These are phyloP conservation scores for Fagopyrum tataricum DNA, from an alignment of 148 eudicot species.

Conservation along the genomic window DNA sequence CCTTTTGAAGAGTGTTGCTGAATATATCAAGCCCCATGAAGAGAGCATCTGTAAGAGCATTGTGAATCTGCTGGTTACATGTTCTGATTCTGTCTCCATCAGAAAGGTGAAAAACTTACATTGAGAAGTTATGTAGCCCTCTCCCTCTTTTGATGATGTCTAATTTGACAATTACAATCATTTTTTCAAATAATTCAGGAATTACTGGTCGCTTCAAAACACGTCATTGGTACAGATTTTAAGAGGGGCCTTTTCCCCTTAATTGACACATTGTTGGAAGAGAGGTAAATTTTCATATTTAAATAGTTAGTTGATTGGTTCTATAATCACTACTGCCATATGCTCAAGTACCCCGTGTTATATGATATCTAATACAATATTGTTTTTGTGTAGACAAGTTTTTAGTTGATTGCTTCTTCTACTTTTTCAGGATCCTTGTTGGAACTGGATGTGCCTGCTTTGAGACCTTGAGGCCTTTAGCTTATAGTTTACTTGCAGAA, in stretches of 20 bases:
- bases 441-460: conserved; percentile 97
- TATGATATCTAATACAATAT: background rate
- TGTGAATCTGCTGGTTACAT: conserved; percentile 91
- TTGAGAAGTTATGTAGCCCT: background rate
- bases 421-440: conserved; percentile 69
- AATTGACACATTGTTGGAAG: conserved; percentile 88
- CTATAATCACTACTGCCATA: background rate
- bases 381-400: background rate
- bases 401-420: background rate
- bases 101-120: conserved; percentile 47
- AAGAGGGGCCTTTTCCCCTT: conserved; percentile 94
- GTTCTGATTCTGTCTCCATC: conserved; percentile 96
- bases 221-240: conserved; percentile 93
- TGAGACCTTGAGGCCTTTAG: conserved; percentile 89
- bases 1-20: conserved; percentile 89
- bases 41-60: conserved; percentile 98
- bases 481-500: conserved; percentile 93
- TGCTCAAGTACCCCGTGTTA: background rate
- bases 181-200: conserved; percentile 42
- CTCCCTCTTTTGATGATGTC: background rate
- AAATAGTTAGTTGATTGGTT: conserved; percentile 6
- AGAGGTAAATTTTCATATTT: conserved; percentile 42
- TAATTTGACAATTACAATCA: background rate
- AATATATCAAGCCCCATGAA: conserved; percentile 86
- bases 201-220: conserved; percentile 83